phyloP scores from a whole-genome alignment of 73 alveolate genomes.

The Paramecium primaurelia region DNA sequence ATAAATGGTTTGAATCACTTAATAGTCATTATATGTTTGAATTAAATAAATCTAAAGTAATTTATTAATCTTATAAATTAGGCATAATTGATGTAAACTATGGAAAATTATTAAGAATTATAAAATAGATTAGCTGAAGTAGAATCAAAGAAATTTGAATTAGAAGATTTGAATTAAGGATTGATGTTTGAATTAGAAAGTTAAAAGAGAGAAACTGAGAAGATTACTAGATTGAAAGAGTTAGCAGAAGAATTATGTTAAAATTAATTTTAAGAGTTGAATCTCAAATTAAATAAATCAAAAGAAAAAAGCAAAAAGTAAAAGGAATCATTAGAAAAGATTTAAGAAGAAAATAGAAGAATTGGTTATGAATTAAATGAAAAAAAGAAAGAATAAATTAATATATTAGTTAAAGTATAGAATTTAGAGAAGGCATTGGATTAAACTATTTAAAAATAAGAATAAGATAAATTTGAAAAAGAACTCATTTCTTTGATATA shows the following conservation, averaged over 20 bases:
- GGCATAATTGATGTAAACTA: neutral
- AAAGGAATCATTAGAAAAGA: neutral
- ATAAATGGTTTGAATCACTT: neutral
- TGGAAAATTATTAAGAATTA: neutral
- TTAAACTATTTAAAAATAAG: neutral
- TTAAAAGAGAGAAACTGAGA: neutral
- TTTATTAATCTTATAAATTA: neutral
- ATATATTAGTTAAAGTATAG: neutral
- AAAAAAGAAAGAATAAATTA: constrained; percentile 7
- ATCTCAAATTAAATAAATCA: neutral
- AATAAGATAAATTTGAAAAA: neutral
- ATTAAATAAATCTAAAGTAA: neutral
- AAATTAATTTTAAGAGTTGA: neutral
- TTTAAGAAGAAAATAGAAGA: neutral
- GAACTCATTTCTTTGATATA: neutral
- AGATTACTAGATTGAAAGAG: neutral
- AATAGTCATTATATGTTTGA: constrained; percentile 14
- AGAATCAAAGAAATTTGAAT: neutral
- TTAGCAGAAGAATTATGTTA: neutral
- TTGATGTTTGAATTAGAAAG: neutral
- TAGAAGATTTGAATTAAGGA: neutral
- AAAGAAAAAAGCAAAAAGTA: neutral
- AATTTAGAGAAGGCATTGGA: constrained; percentile 11
- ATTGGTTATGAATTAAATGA: neutral
- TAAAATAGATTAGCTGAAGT: constrained; percentile 17